Percentiles rank a stretch among this genome's conserved stretches.
Evolutionary conservation across 1,139 yeast species (phyloP).

Genomic region (Geotrichum candidum): DNA sequence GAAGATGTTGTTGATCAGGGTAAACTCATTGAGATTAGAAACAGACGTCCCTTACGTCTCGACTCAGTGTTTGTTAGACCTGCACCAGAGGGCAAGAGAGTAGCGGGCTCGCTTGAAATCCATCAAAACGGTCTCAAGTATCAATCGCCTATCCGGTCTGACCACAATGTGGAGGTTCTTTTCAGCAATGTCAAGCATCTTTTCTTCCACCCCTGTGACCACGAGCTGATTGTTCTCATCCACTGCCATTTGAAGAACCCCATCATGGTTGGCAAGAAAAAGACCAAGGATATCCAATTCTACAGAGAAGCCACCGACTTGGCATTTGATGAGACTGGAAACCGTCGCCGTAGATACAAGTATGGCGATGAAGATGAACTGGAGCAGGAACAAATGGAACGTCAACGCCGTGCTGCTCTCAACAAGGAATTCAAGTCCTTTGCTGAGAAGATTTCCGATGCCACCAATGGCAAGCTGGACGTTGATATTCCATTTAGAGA

Average conservation of each 20-base stretch:
- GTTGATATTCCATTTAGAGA: constrained; percentile 94
- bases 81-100: constrained; percentile 91
- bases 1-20: constrained; percentile 96
- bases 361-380: constrained; percentile 98
- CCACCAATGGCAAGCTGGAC: constrained; percentile 64
- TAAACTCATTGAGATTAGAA: constrained; percentile 70
- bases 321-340: constrained; percentile 96
- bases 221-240: constrained; percentile 85
- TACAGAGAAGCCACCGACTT: constrained; percentile 96
- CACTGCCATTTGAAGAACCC: constrained; percentile 92
- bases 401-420: constrained; percentile 81
- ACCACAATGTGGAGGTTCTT: constrained; percentile 80
- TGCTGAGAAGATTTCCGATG: constrained; percentile 86
- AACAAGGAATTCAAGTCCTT: constrained; percentile 89
- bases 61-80: constrained; percentile 92
- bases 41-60: constrained; percentile 75
- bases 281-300: constrained; percentile 91
- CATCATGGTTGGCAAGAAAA: constrained; percentile 90
- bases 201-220: constrained; percentile 93
- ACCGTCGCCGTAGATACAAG: constrained; percentile 78
- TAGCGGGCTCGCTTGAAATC: constrained; percentile 83
- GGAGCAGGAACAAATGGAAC: constrained; percentile 98
- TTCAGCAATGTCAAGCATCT: constrained; percentile 88
- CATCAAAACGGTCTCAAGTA: constrained; percentile 96
- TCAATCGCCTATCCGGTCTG: constrained; percentile 74